Conservation (phyloP, 1,139 yeast genomes). For the Blastobotrys apis region DNA sequence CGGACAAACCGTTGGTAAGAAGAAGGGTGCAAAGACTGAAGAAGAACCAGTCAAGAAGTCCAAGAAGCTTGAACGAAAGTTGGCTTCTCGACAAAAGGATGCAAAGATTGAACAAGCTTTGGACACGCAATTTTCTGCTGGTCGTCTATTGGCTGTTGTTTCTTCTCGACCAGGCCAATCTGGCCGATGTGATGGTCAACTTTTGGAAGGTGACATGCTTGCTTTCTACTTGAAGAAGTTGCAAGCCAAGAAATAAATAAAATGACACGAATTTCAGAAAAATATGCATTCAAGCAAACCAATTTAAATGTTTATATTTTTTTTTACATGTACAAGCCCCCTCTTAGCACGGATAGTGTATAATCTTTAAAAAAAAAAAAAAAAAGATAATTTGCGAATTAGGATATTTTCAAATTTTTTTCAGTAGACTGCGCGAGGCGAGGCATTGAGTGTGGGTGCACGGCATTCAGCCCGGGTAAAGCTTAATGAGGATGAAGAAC, state of each 20-base stretch:
- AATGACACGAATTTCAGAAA: not conserved
- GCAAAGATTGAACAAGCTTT: slow-evolving; percentile 88
- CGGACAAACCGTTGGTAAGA: slow-evolving; percentile 92
- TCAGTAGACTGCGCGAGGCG: not conserved
- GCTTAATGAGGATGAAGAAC: no score
- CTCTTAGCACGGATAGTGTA: no score
- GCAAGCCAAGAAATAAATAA: slow-evolving; percentile 91
- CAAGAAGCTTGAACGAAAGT: slow-evolving; percentile 82
- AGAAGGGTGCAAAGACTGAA: slow-evolving; percentile 42
- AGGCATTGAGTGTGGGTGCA: no score
- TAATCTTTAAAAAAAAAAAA: not conserved
- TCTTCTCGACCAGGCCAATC: slow-evolving; percentile 99
- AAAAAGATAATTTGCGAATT: not conserved
- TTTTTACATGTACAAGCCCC: not conserved
- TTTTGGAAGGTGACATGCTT: slow-evolving; percentile 99
- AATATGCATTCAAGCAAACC: not conserved
- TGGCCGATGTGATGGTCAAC: slow-evolving; percentile 99
- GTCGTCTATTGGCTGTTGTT: slow-evolving; percentile 97
- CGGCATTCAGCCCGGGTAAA: no score
- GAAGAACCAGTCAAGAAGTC: slow-evolving; percentile 49
- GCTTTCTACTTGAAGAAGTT: slow-evolving; percentile 99
- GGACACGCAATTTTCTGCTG: slow-evolving; percentile 95
- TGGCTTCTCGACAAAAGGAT: slow-evolving; percentile 82
- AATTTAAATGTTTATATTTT: not conserved
- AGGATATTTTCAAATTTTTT: not conserved